Conservation (phyloP, 2,329 filamentous ascomycete species). For the Tolypocladium capitatum region DNA sequence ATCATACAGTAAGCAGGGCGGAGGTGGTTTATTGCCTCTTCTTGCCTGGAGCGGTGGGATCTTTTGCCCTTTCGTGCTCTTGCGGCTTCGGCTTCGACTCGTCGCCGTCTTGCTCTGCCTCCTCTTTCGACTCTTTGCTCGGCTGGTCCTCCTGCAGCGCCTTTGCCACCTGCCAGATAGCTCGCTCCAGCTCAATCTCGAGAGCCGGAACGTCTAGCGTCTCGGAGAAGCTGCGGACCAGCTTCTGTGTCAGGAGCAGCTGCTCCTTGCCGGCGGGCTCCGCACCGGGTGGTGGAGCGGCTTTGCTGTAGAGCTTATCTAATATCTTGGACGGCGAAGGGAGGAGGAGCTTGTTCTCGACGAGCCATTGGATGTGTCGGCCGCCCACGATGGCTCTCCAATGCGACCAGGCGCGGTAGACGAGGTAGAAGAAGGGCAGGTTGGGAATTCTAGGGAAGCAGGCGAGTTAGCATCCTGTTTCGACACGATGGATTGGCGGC, state of each 20-base stretch:
- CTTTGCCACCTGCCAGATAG: conserved; percentile 58
- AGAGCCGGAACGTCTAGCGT: conserved; percentile 56
- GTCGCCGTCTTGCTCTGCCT: not conserved
- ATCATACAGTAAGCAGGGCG: not conserved
- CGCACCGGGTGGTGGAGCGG: conserved; percentile 4
- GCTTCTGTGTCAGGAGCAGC: conserved; percentile 33
- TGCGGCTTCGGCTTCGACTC: not conserved
- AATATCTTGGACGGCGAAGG: conserved; percentile 54
- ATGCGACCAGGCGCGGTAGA: conserved; percentile 83
- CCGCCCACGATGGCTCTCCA: conserved; percentile 78
- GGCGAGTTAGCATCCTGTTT: not conserved
- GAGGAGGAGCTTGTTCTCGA: conserved; percentile 58
- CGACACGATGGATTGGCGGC: not conserved
- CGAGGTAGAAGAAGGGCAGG: conserved; percentile 91
- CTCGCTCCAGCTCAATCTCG: conserved; percentile 59
- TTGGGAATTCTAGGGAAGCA: conserved; percentile 59
- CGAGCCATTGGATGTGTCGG: conserved; percentile 69
- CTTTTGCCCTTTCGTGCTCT: not conserved
- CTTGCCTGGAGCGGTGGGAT: conserved; percentile 1
- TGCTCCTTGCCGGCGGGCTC: conserved; percentile 16
- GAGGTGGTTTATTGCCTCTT: conserved; percentile 3
- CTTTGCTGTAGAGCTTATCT: conserved; percentile 56
- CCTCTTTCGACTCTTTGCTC: conserved; percentile 4
- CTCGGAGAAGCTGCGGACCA: conserved; percentile 45
- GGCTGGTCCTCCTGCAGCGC: conserved; percentile 27